These are phyloP conservation scores for Taiozyma sp. DNA, from an alignment of 1,139 yeast genomes.

Conservation along the genomic window DNA sequence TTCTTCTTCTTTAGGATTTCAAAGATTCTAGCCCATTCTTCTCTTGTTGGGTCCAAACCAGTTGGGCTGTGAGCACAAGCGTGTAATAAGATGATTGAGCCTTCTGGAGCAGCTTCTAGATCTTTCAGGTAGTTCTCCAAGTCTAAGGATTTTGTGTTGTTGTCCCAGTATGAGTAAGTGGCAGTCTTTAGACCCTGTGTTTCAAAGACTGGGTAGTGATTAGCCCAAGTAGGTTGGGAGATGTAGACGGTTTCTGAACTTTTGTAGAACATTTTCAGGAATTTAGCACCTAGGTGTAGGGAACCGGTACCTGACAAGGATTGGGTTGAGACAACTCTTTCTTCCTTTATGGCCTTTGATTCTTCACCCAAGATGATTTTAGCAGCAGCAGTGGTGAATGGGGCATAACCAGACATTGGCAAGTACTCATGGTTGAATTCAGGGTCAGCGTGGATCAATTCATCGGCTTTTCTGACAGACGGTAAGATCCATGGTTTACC, in stretches of 20 bases:
- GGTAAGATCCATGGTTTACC: constrained; percentile 96
- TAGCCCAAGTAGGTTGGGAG: constrained; percentile 95
- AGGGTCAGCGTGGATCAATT: constrained; percentile 46
- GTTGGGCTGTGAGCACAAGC: constrained; percentile 99
- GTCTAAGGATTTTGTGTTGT: constrained; percentile 57
- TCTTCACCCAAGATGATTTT: constrained; percentile 70
- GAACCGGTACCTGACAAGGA: constrained; percentile 96
- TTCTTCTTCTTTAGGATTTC: constrained; percentile 50
- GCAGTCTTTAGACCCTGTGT: constrained; percentile 60
- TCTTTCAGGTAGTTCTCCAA: constrained; percentile 63
- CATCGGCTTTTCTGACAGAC: constrained; percentile 73
- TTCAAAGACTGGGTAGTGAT: constrained; percentile 80
- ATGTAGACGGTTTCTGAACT: constrained; percentile 54
- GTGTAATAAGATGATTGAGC: constrained; percentile 80
- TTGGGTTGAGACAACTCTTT: constrained; percentile 71
- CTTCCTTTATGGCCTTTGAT: constrained; percentile 48
- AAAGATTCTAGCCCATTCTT: constrained; percentile 77
- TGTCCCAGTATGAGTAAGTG: constrained; percentile 80
- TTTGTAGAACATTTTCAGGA: constrained; percentile 48
- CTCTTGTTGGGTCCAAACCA: constrained; percentile 87
- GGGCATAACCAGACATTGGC: constrained; percentile 73
- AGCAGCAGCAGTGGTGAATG: constrained; percentile 73
- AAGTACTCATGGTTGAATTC: constrained; percentile 87
- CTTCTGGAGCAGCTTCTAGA: constrained; percentile 66
- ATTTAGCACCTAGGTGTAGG: constrained; percentile 79